Conservation (phyloP, 106 monocot species). For the Phalaenopsis aphrodite region DNA sequence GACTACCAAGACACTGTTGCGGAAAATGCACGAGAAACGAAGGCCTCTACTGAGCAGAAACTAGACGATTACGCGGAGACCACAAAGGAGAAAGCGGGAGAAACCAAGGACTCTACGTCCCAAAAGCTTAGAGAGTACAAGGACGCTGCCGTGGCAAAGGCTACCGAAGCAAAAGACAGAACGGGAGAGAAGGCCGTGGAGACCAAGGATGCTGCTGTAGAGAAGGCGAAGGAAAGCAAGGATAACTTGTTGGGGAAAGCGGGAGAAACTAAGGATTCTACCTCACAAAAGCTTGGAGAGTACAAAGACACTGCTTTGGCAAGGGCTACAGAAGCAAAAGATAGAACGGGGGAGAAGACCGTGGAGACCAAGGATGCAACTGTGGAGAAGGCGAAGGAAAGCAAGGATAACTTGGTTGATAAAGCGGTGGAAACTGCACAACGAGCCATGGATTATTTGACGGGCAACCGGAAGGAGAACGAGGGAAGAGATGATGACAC, state of each 20-base stretch:
- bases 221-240: conserved; percentile 19
- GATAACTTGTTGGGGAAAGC: conserved; percentile 9
- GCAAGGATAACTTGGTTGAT: conserved; percentile 6
- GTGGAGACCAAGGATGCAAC: conserved; percentile 18
- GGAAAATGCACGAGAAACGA: too few species aligned
- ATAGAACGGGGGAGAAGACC: conserved; percentile 12
- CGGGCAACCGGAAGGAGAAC: conserved; percentile 17
- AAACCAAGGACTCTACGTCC: too few species aligned
- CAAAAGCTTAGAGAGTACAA: too few species aligned
- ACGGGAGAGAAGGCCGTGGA: neutral
- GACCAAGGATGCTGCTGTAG: neutral
- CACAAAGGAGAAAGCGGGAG: too few species aligned
- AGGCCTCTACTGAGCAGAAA: too few species aligned
- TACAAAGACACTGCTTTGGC: conserved; percentile 16
- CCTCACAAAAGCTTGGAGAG: neutral
- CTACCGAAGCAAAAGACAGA: too few species aligned
- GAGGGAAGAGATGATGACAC: conserved; percentile 6
- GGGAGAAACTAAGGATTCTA: conserved; percentile 18
- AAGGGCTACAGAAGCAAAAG: conserved; percentile 15
- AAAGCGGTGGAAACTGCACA: conserved; percentile 13
- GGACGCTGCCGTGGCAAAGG: too few species aligned
- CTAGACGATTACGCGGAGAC: too few species aligned
- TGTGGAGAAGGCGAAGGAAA: conserved; percentile 17
- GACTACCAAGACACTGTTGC: too few species aligned
- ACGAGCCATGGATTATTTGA: conserved; percentile 9